Base-by-base conservation (phyloP, 73 alveolate species). In the Paramecium pentaurelia region DNA sequence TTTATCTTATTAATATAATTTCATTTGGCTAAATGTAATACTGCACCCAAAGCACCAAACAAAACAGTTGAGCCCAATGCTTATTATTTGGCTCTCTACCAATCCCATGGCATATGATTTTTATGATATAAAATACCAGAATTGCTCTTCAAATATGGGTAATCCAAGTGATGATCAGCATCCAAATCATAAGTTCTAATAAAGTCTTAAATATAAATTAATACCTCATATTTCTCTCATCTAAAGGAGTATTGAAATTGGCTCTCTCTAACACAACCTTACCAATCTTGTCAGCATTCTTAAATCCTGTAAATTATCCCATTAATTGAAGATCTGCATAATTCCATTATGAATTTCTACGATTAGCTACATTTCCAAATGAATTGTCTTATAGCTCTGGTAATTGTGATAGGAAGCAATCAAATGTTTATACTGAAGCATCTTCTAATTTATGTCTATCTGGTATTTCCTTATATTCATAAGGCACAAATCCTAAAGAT, bases 151-250 rank as follows among this genome's bases (percentile, higher is more conserved):
- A 75, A 42, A 38, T 75, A 75, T 36, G 88, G 88, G 37, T 75
- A 75, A 75, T 75, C 68, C 38, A 38, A 16, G 40, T 38, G 38
- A 75, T 75, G 88, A 42, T 75, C 88, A 42, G 88, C 88, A 75
- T 75, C 88, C 22, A 75, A 75, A 2, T 75, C 88, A 75, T 75
- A 75, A 11, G 47, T 36, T 75, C 88, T 75, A 20, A 25, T 12
- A 0, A 12, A 2, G 11, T 6, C 20, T 9, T 5, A 36, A 36
- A 42, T 11, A 30, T n/a, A 30, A 7, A 7, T 12, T 40, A 14
- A 40, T 75, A 75, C 88, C 88, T 75, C 88, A 75, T 75, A 42
- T 75, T 75, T 36, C 88, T 36, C n/a, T 75, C 88, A 75, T 75
- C 88, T 14, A 75, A 75, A 10, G 88, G 88, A 36, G 88, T 75